Evolutionary conservation across 2,329 filamentous ascomycete species (phyloP).

Genomic region (Paramyrothecium sp.): DNA sequence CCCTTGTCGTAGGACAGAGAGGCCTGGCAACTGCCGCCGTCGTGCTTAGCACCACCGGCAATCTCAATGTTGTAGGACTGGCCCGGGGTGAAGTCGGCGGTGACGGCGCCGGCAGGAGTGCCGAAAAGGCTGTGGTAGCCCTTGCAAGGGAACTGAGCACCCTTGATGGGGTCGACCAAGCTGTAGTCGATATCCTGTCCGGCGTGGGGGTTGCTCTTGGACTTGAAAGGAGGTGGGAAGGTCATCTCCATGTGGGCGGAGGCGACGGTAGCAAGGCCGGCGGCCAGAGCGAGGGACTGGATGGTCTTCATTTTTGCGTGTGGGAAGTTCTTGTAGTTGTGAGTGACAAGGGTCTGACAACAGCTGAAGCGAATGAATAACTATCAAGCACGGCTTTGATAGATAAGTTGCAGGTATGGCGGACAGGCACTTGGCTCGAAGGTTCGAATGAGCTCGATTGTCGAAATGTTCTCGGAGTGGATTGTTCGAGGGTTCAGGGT

Average conservation of each 20-base stretch:
- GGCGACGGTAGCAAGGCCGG: neutral
- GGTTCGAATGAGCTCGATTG: neutral
- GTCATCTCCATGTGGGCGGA: conserved; percentile 51
- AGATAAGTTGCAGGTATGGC: neutral
- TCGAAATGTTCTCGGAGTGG: neutral
- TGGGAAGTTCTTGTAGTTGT: neutral
- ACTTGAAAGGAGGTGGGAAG: conserved; percentile 46
- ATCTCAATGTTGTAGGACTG: conserved; percentile 52
- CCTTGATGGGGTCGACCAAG: conserved; percentile 68
- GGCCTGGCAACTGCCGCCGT: conserved; percentile 63
- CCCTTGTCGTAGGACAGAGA: conserved; percentile 61
- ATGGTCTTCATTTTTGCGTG: neutral
- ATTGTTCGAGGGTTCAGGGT: neutral
- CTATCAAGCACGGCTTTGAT: neutral
- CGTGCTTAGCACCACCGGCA: conserved; percentile 50
- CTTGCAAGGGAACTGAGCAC: conserved; percentile 73
- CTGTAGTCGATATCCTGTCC: conserved; percentile 59
- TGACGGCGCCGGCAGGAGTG: conserved; percentile 33
- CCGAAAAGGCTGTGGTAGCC: conserved; percentile 40
- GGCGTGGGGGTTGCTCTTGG: conserved; percentile 48
- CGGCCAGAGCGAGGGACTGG: neutral
- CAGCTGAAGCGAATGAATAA: neutral
- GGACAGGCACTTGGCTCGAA: neutral
- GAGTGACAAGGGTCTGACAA: neutral
- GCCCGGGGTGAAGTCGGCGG: conserved; percentile 52